Base-by-base conservation (phyloP, 208 protist genomes). In the Naegleria lovaniensis region DNA sequence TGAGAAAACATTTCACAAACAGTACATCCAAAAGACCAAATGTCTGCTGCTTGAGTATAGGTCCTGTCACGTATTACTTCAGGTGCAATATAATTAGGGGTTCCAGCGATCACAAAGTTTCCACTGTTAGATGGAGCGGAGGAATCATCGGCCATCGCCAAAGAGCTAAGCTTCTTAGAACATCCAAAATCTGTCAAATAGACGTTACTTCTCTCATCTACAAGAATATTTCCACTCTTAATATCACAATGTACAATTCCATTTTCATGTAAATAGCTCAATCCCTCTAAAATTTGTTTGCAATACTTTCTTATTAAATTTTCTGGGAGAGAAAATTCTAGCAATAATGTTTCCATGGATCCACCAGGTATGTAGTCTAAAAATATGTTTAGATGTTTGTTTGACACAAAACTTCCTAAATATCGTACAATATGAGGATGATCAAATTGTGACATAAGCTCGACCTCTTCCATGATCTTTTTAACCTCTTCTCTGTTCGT, bases 101-200 rank as follows among this genome's bases (percentile, higher is more conserved):
- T 92, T 92, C 91, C 91, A 29, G 19, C 22, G 22, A 84, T 84
- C 2, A 84, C 33, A 25, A 36, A 33, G 19, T 25, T 25, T 16
- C 33, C 33, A 19, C 2, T 16, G 15, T 25, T 85, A 29, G 41
- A 29, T 19, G 36, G 39, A 29, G 39, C 0, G 29, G 15, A 13
- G 7, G 13, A 22, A 29, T 38, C 29, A 79, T 79, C 67, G 25
- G 6, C 29, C 29, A 36, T 19, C 9, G 67, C 29, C 9, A 79
- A 36, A 29, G 29, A 36, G 29, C 29, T 79, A 11, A 96, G 59
- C 90, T 97, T 93, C 22, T 96, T 96, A 83, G 95, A 96, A 67
- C 95, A 96, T 41, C 97, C 97, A 94, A 98, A 98, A 90, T 98
- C 97, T 19, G 96, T 95, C 83, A 98, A 92, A 92, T 98, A 98